Evolutionary conservation across 495 filamentous ascomycete genomes (phyloP), one percentile per base, ranked within the genome.

Genomic region (Aspergillus affinis): DNA sequence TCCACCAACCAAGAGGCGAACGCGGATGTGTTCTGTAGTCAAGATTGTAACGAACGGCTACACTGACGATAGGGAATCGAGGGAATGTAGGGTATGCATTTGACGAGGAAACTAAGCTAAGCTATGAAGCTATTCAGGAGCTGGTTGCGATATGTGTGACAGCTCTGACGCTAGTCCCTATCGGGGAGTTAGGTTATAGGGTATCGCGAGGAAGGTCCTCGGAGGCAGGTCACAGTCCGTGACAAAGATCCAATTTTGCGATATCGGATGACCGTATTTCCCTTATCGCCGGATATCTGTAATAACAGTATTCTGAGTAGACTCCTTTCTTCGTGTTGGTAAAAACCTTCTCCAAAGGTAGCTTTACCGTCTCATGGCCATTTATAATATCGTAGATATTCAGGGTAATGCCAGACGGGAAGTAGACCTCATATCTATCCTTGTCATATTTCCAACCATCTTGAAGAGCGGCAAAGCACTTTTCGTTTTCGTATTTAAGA

Each of bases 271-370:
- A 23, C n/a, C 30, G 8, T 21, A 56, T 3, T 18, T 48, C 54
- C 44, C 1, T 56, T 44, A 56, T 56, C 17, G n/a, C 54, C 18
- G 19, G 32, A 27, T 56, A 18, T 27, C 3, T 26, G 32, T 55
- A 56, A n/a, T 23, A 48, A 48, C 41, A 56, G 21, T 56, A 56
- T 18, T 56, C 36, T 13, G 54, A 48, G 23, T 56, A 48, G 20
- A 56, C 54, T 56, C 44, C 54, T 2, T 48, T 27, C 20, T 46
- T 48, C 23, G 17, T 56, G 44, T 56, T 56, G 36, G 44, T 56
- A 27, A 56, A 56, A 18, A 56, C 18, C 18, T 48, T 56, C 26
- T 46, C 36, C 32, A 56, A 18, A 5, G 54, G 54, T 23, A 56
- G 41, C 32, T 27, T 6, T 8, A 26, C 55, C 50, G 2, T 26